Evolutionary conservation across 768 basidiomycete genomes (phyloP), one percentile per base, ranked within the genome.

Genomic region (Kwoniella europaea): DNA sequence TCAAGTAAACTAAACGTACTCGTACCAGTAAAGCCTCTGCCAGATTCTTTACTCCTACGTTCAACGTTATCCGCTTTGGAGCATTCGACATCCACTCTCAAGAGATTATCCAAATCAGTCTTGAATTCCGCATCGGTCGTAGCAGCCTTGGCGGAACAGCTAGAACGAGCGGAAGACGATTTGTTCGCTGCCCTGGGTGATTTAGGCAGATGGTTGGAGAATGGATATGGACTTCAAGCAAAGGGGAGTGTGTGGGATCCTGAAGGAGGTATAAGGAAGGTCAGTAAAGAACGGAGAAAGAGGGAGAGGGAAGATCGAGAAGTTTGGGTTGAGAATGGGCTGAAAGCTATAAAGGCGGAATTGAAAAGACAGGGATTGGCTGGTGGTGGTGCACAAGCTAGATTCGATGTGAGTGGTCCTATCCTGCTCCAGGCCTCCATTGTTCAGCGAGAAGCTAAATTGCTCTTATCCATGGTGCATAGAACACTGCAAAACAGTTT

Each of bases 121-220:
- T 41, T 74, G n/a, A 42, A 61, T 13, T 18, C 67, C 2, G 42
- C 75, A 46, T 22, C 55, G 5, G 69, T 65, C 10, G 71, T 75
- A 13, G 29, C 50, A 9, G 52, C 67, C 6, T 29, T 79, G 3
- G 71, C 74, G 1, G 73, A 79, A 43, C 76, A 79, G 54, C 65
- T 81, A 3, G 78, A 81, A 50, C 71, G 61, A 43, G 76, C 76
- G 5, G 80, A 81, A 68, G 78, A 81, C 29, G 80, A 77, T 50
- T 50, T 81, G 20, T 72, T 76, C 52, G 18, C 35, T 18, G 64
- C 63, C 7, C 41, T 81, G 12, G 76, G 76, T 10, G 80, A 81
- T 35, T 65, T 81, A 15, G 76, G 74, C 9, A 61, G 71, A 29
- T 81, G 70, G 68, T 42, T 81, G 43, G 80, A 79, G 46, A 70